Conservation (phyloP, 1,284 basidiomycete genomes). For the Bondarzewia mesenterica region DNA sequence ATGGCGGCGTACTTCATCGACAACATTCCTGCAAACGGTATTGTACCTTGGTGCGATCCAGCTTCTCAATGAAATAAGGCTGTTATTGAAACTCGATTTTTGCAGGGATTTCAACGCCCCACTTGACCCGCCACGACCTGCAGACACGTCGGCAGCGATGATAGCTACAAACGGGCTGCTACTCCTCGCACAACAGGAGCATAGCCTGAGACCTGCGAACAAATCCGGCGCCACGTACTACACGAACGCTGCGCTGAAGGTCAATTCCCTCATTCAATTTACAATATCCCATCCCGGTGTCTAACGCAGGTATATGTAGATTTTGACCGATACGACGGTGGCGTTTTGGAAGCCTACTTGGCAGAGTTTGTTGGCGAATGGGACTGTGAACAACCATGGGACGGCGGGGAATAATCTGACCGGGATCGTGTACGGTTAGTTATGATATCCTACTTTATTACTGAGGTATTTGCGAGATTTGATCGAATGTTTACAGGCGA, state of each 20-base stretch:
- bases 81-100: neutral
- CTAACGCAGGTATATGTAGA: constrained; percentile 28
- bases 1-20: constrained; percentile 52
- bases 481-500: neutral
- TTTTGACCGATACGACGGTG: constrained; percentile 41
- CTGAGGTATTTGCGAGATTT: neutral
- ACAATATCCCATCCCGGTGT: too few relatives aligned
- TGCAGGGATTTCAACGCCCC: constrained; percentile 66
- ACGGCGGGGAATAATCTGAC: constrained; percentile 41
- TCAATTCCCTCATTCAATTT: neutral
- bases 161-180: constrained; percentile 52
- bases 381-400: constrained; percentile 52
- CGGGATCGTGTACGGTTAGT: constrained; percentile 53
- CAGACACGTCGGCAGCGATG: constrained; percentile 61
- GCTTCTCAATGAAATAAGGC: too few relatives aligned
- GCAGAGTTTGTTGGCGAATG: constrained; percentile 59
- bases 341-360: constrained; percentile 51
- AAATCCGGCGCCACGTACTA: constrained; percentile 11
- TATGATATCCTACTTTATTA: neutral
- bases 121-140: constrained; percentile 39
- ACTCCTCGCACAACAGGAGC: constrained; percentile 47
- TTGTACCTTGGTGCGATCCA: constrained; percentile 51
- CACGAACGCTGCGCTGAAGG: neutral
- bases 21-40: constrained; percentile 45
- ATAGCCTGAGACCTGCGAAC: constrained; percentile 22